phyloP scores from a whole-genome alignment of 1,284 basidiomycete genomes.

The Microbotryomycetes sp. region DNA sequence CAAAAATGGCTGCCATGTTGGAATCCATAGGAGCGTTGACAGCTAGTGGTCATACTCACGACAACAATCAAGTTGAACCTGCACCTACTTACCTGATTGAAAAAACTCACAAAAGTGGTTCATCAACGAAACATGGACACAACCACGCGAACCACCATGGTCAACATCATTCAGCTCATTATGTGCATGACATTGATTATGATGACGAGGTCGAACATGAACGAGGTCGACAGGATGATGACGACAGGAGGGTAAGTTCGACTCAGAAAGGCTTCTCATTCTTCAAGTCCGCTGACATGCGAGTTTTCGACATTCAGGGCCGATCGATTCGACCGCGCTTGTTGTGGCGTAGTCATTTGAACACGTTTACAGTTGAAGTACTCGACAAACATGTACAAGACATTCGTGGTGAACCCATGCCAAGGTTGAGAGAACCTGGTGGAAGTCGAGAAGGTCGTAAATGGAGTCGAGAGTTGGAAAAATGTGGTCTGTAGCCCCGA shows the following conservation, averaged over 20 bases:
- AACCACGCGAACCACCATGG: neutral
- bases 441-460: slow-evolving; percentile 18
- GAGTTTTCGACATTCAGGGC: slow-evolving; percentile 1
- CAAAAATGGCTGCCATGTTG: neutral
- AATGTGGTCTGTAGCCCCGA: slow-evolving; percentile 12
- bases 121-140: neutral
- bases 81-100: neutral
- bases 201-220: slow-evolving; percentile 7
- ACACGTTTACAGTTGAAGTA: neutral
- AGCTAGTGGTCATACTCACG: neutral
- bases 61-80: neutral
- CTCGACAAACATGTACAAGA: neutral
- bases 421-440: neutral
- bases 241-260: neutral
- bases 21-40: neutral
- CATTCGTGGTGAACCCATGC: neutral
- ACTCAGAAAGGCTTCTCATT: neutral
- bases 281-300: neutral
- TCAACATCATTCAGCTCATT: slow-evolving; percentile 2
- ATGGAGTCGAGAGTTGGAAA: slow-evolving; percentile 25
- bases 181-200: neutral
- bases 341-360: neutral
- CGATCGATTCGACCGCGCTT: neutral
- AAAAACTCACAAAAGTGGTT: neutral
- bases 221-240: neutral